Percentiles rank a stretch among this genome's conserved stretches.
phyloP scores from a whole-genome alignment of 2,329 filamentous ascomycete species.

The Keithomyces neogunnii region DNA sequence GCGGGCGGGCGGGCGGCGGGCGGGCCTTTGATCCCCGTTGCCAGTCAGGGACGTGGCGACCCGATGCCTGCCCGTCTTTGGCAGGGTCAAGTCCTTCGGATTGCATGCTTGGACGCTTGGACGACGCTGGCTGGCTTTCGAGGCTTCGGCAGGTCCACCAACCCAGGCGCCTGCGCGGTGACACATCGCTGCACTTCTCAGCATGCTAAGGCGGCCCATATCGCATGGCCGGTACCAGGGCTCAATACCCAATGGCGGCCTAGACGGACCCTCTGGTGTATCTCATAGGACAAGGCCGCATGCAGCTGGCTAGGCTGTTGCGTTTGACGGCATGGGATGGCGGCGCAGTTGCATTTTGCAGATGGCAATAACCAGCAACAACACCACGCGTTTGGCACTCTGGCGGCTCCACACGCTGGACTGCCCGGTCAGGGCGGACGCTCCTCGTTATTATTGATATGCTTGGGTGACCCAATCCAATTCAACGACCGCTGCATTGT shows the following conservation, averaged over 20 bases:
- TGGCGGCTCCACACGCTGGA: not conserved
- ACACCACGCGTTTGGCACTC: not conserved
- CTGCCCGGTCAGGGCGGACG: not conserved
- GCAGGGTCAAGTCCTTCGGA: no score
- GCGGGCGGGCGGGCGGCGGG: not conserved
- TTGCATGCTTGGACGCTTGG: not conserved
- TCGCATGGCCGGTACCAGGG: slow-evolving; percentile 14
- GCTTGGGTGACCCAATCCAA: slow-evolving; percentile 1
- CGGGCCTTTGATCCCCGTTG: slow-evolving; percentile 4
- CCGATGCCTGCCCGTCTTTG: no score
- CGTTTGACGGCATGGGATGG: slow-evolving; percentile 28
- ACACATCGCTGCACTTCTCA: not conserved
- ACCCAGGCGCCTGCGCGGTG: not conserved
- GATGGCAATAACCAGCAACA: slow-evolving; percentile 8
- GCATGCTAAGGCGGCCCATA: not conserved
- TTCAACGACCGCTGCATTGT: not conserved
- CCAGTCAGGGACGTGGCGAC: not conserved
- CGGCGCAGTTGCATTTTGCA: slow-evolving; percentile 29
- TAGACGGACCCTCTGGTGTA: slow-evolving; percentile 12
- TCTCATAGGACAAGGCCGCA: slow-evolving; percentile 23
- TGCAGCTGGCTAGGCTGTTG: slow-evolving; percentile 18
- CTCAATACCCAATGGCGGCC: slow-evolving; percentile 27
- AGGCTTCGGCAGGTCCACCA: not conserved
- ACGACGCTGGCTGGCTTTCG: not conserved
- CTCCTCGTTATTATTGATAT: not conserved